Conservation (phyloP, 805 yeast species). For the Kregervanrija pseudodelftensis region DNA sequence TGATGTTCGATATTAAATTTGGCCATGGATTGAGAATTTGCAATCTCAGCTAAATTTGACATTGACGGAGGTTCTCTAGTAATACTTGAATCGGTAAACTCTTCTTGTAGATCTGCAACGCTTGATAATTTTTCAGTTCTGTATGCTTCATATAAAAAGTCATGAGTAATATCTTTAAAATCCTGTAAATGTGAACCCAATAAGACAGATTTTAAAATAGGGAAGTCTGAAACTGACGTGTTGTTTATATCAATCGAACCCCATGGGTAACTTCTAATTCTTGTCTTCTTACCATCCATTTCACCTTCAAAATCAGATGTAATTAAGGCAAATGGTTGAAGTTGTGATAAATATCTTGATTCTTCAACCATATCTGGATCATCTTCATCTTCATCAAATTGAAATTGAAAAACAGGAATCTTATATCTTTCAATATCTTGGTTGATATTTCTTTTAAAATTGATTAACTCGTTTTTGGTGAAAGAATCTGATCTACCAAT, state of each 20-base stretch:
- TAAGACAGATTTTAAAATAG: slow-evolving; percentile 45
- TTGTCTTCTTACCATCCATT: slow-evolving; percentile 42
- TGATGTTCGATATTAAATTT: slow-evolving; percentile 14
- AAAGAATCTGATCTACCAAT: slow-evolving; percentile 68
- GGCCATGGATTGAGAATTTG: slow-evolving; percentile 28
- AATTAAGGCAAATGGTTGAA: slow-evolving; percentile 74
- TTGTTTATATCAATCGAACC: slow-evolving; percentile 53
- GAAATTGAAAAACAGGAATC: slow-evolving; percentile 70
- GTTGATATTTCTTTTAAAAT: slow-evolving; percentile 53
- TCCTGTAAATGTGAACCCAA: slow-evolving; percentile 58
- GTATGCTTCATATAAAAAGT: slow-evolving; percentile 54
- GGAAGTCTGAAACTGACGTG: slow-evolving; percentile 45
- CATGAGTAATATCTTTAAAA: slow-evolving; percentile 59
- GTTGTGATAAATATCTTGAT: slow-evolving; percentile 47
- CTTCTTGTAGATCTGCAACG: slow-evolving; percentile 38
- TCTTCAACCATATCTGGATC: slow-evolving; percentile 65
- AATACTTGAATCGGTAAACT: slow-evolving; percentile 16
- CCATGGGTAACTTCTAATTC: slow-evolving; percentile 73
- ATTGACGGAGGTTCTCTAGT: slow-evolving; percentile 42
- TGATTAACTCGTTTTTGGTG: slow-evolving; percentile 49
- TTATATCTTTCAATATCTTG: slow-evolving; percentile 60
- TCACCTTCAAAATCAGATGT: slow-evolving; percentile 54
- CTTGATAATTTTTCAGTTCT: slow-evolving; percentile 56
- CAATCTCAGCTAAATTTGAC: slow-evolving; percentile 53
- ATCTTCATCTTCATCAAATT: slow-evolving; percentile 66